Evolutionary conservation across 768 basidiomycete genomes (phyloP).

Genomic region (Boletales sp.): DNA sequence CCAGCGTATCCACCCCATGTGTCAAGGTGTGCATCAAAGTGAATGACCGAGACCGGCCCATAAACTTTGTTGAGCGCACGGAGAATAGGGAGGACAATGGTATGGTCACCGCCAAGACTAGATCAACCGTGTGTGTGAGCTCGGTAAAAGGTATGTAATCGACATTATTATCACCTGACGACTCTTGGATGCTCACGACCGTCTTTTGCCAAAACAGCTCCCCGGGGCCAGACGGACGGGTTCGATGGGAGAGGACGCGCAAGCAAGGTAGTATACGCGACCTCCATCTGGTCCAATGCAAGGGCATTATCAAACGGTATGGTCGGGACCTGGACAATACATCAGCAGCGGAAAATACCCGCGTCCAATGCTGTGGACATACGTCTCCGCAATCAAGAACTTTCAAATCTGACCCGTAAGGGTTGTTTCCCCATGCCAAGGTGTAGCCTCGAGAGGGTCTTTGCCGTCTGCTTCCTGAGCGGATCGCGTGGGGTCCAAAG

Average conservation of each 20-base stretch:
- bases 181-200: conserved; percentile 70
- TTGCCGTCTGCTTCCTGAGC: conserved; percentile 73
- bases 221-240: conserved; percentile 19
- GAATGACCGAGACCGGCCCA: conserved; percentile 79
- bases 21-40: conserved; percentile 78
- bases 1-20: conserved; percentile 47
- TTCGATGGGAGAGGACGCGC: conserved; percentile 43
- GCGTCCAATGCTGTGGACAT: not conserved
- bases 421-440: conserved; percentile 67
- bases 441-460: conserved; percentile 60
- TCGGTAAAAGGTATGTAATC: not conserved
- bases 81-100: conserved; percentile 82
- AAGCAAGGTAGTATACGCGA: conserved; percentile 76
- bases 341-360: not conserved
- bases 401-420: conserved; percentile 53
- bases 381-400: conserved; percentile 87
- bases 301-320: conserved; percentile 79
- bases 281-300: conserved; percentile 83
- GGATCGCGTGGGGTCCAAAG: conserved; percentile 84
- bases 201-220: conserved; percentile 46
- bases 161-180: conserved; percentile 42
- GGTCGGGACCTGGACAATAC: conserved; percentile 56
- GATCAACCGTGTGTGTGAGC: not conserved
- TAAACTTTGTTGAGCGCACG: conserved; percentile 76
- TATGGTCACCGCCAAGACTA: conserved; percentile 80